phyloP scores from a whole-genome alignment of 2,329 filamentous ascomycete species.

The Colletotrichum aenigma region DNA sequence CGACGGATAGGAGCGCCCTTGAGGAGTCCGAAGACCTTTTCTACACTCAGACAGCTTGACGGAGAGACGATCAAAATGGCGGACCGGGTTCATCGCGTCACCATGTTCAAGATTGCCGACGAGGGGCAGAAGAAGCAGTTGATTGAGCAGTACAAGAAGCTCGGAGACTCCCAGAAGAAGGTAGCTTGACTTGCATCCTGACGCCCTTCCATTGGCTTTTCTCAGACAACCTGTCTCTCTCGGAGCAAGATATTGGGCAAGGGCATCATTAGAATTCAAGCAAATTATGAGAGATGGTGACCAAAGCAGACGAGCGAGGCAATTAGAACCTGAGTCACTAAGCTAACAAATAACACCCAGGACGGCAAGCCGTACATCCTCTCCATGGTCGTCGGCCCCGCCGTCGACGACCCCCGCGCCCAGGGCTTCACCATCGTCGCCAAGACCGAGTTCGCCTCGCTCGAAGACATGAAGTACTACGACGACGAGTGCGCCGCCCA shows the following conservation, averaged over 20 bases:
- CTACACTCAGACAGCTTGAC: neutral
- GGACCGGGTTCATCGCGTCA: conserved; percentile 50
- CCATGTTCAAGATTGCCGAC: conserved; percentile 58
- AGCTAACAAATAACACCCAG: conserved; percentile 41
- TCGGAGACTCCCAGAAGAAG: conserved; percentile 46
- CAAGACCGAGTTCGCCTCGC: conserved; percentile 65
- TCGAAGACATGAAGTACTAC: conserved; percentile 75
- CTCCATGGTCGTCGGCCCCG: conserved; percentile 55
- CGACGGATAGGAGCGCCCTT: neutral
- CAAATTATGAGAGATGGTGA: neutral
- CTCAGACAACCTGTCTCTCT: neutral
- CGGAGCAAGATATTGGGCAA: neutral
- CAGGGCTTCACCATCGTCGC: conserved; percentile 70
- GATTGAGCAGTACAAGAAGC: conserved; percentile 46
- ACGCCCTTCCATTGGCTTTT: neutral
- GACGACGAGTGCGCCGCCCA: conserved; percentile 58
- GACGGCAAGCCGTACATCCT: conserved; percentile 75
- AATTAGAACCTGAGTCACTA: neutral
- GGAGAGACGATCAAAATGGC: conserved; percentile 38
- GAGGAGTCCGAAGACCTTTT: neutral
- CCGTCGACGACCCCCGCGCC: conserved; percentile 61
- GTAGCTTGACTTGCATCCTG: conserved; percentile 28
- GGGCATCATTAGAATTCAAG: neutral
- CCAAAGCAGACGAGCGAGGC: neutral
- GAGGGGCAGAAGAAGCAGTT: conserved; percentile 47